These are phyloP conservation scores for Neurospora sp. DNA, from an alignment of 2,329 filamentous ascomycete species.

Conservation along the genomic window DNA sequence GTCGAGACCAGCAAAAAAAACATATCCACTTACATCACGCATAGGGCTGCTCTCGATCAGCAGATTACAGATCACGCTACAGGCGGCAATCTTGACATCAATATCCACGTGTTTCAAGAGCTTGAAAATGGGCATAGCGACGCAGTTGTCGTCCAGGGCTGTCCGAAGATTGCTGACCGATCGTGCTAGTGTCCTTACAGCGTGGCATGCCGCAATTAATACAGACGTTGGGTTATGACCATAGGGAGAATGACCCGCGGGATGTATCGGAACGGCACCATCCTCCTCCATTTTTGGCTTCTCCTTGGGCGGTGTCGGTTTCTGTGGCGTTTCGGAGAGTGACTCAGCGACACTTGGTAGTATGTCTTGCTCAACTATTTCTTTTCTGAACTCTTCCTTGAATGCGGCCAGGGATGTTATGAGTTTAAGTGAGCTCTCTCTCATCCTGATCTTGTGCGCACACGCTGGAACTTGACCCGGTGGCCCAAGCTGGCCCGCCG, in stretches of 20 bases:
- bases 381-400: slow-evolving; percentile 76
- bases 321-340: slow-evolving; percentile 46
- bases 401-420: slow-evolving; percentile 72
- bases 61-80: slow-evolving; percentile 74
- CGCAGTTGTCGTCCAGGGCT: slow-evolving; percentile 73
- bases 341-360: slow-evolving; percentile 78
- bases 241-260: slow-evolving; percentile 28
- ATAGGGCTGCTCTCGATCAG: slow-evolving; percentile 85
- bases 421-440: slow-evolving; percentile 67
- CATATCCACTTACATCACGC: slow-evolving; percentile 55
- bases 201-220: slow-evolving; percentile 75
- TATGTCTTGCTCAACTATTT: slow-evolving; percentile 69
- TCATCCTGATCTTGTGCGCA: slow-evolving; percentile 62
- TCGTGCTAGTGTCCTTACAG: slow-evolving; percentile 69
- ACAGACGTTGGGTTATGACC: slow-evolving; percentile 68
- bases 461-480: slow-evolving; percentile 49
- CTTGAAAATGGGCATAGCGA: slow-evolving; percentile 65
- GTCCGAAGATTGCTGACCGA: slow-evolving; percentile 80
- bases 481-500: slow-evolving; percentile 44
- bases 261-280: slow-evolving; percentile 15
- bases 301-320: slow-evolving; percentile 35
- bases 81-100: slow-evolving; percentile 78
- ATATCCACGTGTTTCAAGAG: slow-evolving; percentile 66
- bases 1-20: slow-evolving; percentile 4
- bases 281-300: slow-evolving; percentile 25